Evolutionary conservation across 345 rosid genomes (phyloP).

Genomic region (Eucalyptus brandiana): DNA sequence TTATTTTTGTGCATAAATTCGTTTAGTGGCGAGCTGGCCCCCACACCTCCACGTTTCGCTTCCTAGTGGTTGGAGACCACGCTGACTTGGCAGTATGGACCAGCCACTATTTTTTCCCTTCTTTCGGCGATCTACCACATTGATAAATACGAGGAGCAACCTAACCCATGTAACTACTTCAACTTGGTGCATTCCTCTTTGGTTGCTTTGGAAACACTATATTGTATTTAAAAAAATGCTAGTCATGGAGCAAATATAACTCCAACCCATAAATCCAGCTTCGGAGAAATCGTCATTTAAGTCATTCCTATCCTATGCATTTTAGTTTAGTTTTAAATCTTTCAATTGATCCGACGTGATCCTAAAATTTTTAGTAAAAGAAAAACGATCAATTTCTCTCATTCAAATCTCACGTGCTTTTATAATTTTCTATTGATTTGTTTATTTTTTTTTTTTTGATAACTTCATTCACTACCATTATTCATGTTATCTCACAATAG

Average conservation of each 20-base stretch:
- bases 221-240: background rate
- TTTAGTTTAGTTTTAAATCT: no score
- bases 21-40: no score
- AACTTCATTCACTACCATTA: background rate
- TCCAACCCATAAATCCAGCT: background rate
- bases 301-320: background rate
- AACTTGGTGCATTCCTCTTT: background rate
- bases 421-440: no score
- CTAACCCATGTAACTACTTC: background rate
- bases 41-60: no score
- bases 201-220: background rate
- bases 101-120: no score
- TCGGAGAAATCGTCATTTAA: background rate
- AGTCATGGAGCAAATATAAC: background rate
- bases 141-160: background rate
- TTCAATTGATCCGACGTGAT: accelerated
- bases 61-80: no score
- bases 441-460: no score
- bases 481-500: background rate
- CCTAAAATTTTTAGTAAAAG: no score
- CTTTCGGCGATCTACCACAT: background rate
- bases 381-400: background rate
- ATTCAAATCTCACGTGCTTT: background rate
- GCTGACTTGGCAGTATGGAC: no score
- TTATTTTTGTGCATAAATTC: no score